A percentile compares a stretch with the other conserved stretches of the same genome.
Conservation (phyloP, 1,284 basidiomycete genomes). For the Trametes versicolor region DNA sequence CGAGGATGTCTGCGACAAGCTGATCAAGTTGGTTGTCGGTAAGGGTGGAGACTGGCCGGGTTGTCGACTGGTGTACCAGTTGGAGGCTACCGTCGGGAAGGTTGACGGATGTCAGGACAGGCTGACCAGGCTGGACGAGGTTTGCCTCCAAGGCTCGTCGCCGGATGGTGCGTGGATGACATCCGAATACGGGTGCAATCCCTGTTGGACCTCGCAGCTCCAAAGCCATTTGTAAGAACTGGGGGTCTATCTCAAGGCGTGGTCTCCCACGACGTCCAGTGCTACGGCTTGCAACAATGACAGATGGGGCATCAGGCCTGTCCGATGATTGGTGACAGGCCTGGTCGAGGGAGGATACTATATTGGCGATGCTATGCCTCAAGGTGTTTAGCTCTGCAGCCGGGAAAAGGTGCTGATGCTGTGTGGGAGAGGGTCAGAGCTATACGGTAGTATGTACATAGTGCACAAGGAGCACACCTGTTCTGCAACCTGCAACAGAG, state of each 20-base stretch:
- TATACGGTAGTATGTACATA: too few species aligned
- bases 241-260: conserved; percentile 41
- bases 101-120: not conserved
- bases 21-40: not conserved
- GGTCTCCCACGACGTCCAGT: conserved; percentile 41
- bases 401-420: too few species aligned
- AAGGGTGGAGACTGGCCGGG: not conserved
- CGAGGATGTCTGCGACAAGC: not conserved
- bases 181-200: conserved; percentile 37
- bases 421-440: too few species aligned
- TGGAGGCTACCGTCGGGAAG: not conserved
- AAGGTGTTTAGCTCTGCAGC: too few species aligned
- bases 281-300: too few species aligned
- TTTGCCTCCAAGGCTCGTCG: conserved; percentile 45
- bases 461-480: too few species aligned
- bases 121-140: conserved; percentile 38
- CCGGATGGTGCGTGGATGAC: conserved; percentile 41
- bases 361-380: too few species aligned
- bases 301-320: too few species aligned
- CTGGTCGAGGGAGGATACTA: too few species aligned
- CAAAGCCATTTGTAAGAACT: conserved; percentile 40
- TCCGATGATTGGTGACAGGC: too few species aligned
- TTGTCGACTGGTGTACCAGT: not conserved
- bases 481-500: too few species aligned
- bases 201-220: conserved; percentile 40